These are phyloP conservation scores for Lentinula detonsa DNA, from an alignment of 768 basidiomycete genomes.

Conservation along the genomic window DNA sequence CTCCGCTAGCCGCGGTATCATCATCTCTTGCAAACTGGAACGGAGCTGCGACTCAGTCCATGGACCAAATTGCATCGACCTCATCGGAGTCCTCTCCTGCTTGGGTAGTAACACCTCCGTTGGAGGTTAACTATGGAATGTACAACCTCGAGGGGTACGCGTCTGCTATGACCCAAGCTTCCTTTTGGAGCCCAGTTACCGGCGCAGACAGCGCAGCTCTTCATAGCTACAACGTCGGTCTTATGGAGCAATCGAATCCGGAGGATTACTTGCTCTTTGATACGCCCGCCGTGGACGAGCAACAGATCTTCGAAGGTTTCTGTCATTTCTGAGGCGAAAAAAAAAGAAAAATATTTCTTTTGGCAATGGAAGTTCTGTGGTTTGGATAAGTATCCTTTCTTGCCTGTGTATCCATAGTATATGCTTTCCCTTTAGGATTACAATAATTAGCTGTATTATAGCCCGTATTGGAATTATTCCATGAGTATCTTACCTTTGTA, in stretches of 20 bases:
- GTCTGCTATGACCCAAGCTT: neutral
- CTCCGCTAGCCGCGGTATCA: neutral
- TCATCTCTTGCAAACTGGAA: constrained; percentile 4
- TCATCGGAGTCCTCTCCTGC: neutral
- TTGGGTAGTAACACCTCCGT: neutral
- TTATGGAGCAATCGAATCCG: neutral
- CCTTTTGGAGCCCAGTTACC: neutral
- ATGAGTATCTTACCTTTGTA: neutral
- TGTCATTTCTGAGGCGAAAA: neutral
- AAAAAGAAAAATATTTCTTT: no score
- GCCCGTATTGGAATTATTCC: neutral
- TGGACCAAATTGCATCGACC: neutral
- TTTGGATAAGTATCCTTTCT: neutral
- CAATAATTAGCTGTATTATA: neutral
- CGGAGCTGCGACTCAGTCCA: neutral
- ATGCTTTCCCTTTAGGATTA: neutral
- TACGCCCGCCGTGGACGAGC: neutral
- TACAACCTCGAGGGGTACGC: neutral
- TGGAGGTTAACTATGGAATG: neutral
- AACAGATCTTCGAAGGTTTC: constrained; percentile 1
- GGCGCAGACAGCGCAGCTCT: neutral
- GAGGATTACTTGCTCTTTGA: neutral
- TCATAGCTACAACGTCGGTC: neutral
- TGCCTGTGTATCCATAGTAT: neutral
- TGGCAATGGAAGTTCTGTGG: no score